These are phyloP conservation scores for Heritiera fomes DNA, from an alignment of 345 rosid genomes.

Conservation along the genomic window DNA sequence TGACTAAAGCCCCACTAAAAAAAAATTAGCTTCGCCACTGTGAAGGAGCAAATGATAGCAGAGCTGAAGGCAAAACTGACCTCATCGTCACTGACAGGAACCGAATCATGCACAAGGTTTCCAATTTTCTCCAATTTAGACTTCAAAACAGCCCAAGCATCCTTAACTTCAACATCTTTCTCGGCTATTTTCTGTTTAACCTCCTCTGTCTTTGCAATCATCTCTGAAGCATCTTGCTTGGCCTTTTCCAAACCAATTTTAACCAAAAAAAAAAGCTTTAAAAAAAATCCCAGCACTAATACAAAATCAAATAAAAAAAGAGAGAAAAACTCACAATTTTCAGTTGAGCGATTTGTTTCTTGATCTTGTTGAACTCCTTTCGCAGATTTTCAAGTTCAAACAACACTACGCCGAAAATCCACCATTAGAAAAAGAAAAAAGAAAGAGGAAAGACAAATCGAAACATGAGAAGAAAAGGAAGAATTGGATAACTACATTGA, in stretches of 20 bases:
- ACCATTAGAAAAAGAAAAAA: neutral
- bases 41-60: too few relatives aligned
- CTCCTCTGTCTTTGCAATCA: conserved; percentile 54
- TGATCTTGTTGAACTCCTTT: conserved; percentile 67
- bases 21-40: too few relatives aligned
- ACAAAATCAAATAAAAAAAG: neutral
- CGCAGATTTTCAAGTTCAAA: conserved; percentile 65
- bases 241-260: conserved; percentile 31
- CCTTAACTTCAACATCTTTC: conserved; percentile 73
- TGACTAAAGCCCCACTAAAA: too few relatives aligned
- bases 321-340: conserved; percentile 53
- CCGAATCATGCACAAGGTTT: conserved; percentile 89
- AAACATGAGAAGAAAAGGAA: neutral
- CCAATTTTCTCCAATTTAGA: conserved; percentile 67
- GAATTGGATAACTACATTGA: conserved; percentile 42
- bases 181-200: conserved; percentile 48
- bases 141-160: conserved; percentile 54
- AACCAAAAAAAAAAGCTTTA: neutral
- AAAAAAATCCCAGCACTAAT: neutral
- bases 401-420: conserved; percentile 45
- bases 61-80: conserved; percentile 43
- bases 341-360: conserved; percentile 69
- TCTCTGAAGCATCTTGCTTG: conserved; percentile 54
- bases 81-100: conserved; percentile 74
- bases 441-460: too few relatives aligned